A percentile compares a stretch with the other conserved stretches of the same genome.
Conservation (phyloP, 257 asterid species). For the Lycium ferocissimum region DNA sequence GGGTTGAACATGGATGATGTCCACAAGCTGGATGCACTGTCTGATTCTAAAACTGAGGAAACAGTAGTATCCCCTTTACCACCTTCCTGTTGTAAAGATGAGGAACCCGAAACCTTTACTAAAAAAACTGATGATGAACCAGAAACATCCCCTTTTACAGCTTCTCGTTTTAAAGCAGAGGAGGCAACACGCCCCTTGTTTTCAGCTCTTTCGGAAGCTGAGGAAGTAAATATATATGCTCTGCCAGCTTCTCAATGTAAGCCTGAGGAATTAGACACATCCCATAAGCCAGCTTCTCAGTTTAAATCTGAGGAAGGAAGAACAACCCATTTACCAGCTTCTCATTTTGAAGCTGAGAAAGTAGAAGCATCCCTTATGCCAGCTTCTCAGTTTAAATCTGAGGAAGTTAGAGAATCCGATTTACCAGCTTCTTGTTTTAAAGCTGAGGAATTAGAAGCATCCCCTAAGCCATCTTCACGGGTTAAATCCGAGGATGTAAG, state of each 20-base stretch:
- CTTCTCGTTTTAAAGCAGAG: slow-evolving; percentile 20
- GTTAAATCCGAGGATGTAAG: background rate
- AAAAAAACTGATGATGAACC: background rate
- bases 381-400: slow-evolving; percentile 17
- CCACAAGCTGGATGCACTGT: slow-evolving; percentile 44
- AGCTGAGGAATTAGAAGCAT: slow-evolving; percentile 21
- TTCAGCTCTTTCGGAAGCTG: background rate
- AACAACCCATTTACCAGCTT: slow-evolving; percentile 3
- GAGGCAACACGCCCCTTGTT: slow-evolving; percentile 28
- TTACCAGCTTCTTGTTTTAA: slow-evolving; percentile 10
- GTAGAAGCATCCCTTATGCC: slow-evolving; percentile 3
- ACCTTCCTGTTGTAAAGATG: background rate
- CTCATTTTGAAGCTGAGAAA: slow-evolving; percentile 3
- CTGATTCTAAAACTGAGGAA: slow-evolving; percentile 46
- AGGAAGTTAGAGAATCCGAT: background rate
- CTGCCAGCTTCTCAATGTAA: slow-evolving; percentile 18
- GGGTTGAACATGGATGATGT: slow-evolving; percentile 50
- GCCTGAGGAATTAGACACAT: slow-evolving; percentile 25
- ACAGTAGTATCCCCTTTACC: slow-evolving; percentile 35
- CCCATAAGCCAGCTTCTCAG: slow-evolving; percentile 15
- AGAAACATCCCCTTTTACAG: slow-evolving; percentile 18
- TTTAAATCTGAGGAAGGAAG: slow-evolving; percentile 17
- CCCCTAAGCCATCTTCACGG: slow-evolving; percentile 25
- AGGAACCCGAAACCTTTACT: slow-evolving; percentile 27
- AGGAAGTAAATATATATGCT: slow-evolving; percentile 14